Evolutionary conservation across 2,329 filamentous ascomycete genomes (phyloP).

Genomic region (Fusarium sp.): DNA sequence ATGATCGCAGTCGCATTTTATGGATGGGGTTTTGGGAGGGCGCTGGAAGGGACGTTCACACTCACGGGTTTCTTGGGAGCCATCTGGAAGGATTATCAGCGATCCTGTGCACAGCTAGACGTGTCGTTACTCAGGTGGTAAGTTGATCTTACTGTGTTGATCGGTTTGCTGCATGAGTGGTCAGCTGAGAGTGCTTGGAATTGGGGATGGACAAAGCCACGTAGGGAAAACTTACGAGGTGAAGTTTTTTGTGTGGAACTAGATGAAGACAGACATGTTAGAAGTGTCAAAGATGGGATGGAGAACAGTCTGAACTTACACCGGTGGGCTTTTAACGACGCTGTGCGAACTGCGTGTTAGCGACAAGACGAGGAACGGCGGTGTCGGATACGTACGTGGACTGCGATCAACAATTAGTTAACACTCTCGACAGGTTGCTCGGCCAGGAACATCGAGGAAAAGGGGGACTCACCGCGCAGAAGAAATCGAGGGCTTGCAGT

Average conservation of each 20-base stretch:
- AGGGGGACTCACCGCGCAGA: neutral
- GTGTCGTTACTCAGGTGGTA: neutral
- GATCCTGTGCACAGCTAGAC: neutral
- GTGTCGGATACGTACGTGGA: accelerated
- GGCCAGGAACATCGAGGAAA: neutral
- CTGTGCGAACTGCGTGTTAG: neutral
- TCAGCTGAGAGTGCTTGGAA: neutral
- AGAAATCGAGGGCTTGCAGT: accelerated
- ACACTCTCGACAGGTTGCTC: accelerated
- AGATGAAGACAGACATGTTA: neutral
- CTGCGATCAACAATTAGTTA: neutral
- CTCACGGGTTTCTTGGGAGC: accelerated
- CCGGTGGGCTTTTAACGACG: accelerated
- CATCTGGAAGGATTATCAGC: neutral
- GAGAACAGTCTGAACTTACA: neutral
- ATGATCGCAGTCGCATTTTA: neutral
- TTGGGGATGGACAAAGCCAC: neutral
- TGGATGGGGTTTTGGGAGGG: neutral
- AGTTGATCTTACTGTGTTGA: neutral
- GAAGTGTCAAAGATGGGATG: neutral
- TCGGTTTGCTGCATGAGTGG: neutral
- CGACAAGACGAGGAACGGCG: neutral
- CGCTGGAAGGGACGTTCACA: neutral
- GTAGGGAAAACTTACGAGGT: neutral
- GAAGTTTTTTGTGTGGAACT: no score